Evolutionary conservation across 2,329 filamentous ascomycete species (phyloP).

Genomic region (Fusarium proliferatum): DNA sequence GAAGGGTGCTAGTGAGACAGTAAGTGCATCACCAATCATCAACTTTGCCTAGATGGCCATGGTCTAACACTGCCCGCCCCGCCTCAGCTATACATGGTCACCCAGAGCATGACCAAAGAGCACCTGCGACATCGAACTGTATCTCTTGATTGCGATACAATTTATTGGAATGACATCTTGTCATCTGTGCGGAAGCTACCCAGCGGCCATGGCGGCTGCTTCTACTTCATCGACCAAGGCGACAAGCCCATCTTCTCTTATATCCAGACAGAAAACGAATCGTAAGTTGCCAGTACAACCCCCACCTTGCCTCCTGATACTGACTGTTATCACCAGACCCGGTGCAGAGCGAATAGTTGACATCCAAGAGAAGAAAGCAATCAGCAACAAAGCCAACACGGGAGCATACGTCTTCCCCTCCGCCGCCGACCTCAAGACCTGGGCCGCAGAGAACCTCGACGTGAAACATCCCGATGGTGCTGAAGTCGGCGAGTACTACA

Average conservation of each 20-base stretch:
- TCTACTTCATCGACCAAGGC: slow-evolving; percentile 1
- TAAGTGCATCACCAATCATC: not conserved
- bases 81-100: not conserved
- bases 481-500: not conserved
- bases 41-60: fast-evolving
- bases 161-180: not conserved
- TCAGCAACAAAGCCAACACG: slow-evolving; percentile 1
- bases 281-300: fast-evolving
- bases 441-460: not conserved
- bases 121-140: not conserved
- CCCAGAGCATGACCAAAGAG: not conserved
- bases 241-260: slow-evolving; percentile 1
- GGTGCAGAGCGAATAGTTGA: not conserved
- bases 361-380: not conserved
- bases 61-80: not conserved
- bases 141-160: not conserved
- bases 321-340: fast-evolving
- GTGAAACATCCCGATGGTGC: not conserved
- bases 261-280: not conserved
- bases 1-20: not conserved
- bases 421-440: not conserved
- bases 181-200: not conserved
- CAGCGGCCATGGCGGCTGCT: not conserved
- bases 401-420: not conserved
- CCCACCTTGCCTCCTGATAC: fast-evolving